These are phyloP conservation scores for Chlamydomonas sphaeroides DNA, from an alignment of 139 green algal genomes.

Conservation along the genomic window DNA sequence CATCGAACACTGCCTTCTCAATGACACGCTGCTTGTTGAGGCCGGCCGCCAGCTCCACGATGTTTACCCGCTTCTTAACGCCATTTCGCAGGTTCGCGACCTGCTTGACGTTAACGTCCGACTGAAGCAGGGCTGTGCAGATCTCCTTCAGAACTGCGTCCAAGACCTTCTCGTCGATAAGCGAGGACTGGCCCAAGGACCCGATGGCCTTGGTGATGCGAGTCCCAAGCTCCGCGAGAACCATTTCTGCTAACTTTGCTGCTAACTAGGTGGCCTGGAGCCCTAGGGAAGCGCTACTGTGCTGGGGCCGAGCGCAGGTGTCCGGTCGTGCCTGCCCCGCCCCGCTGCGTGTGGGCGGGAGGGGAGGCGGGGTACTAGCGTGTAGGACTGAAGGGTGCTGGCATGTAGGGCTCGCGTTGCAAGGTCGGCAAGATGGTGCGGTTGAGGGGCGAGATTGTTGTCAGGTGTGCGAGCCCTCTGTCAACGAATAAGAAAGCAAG, in stretches of 20 bases:
- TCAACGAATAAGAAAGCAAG: no score
- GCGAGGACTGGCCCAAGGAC: constrained; percentile 70
- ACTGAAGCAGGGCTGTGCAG: constrained; percentile 85
- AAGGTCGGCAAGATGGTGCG: no score
- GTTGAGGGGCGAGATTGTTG: no score
- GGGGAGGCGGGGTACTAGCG: no score
- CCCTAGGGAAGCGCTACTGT: no score
- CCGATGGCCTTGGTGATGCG: constrained; percentile 87
- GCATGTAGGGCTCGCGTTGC: no score
- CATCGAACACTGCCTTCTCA: constrained; percentile 94
- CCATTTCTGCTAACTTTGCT: constrained; percentile 86
- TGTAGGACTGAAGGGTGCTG: no score
- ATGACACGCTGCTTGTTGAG: constrained; percentile 96
- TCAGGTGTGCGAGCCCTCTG: no score
- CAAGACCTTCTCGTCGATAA: constrained; percentile 94
- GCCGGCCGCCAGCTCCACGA: constrained; percentile 86
- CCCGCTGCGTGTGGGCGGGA: no score
- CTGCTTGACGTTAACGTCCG: constrained; percentile 92
- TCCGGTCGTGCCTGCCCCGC: no score
- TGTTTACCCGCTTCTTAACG: constrained; percentile 93
- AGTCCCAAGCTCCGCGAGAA: constrained; percentile 92
- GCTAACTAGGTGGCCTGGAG: no score
- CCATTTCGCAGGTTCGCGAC: constrained; percentile 83
- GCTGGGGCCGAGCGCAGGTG: no score
- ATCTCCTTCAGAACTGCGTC: constrained; percentile 97